Percentiles rank a stretch among this genome's conserved stretches.
Conservation (phyloP, 164 flowering plant species). For the Pachysandra terminalis region DNA sequence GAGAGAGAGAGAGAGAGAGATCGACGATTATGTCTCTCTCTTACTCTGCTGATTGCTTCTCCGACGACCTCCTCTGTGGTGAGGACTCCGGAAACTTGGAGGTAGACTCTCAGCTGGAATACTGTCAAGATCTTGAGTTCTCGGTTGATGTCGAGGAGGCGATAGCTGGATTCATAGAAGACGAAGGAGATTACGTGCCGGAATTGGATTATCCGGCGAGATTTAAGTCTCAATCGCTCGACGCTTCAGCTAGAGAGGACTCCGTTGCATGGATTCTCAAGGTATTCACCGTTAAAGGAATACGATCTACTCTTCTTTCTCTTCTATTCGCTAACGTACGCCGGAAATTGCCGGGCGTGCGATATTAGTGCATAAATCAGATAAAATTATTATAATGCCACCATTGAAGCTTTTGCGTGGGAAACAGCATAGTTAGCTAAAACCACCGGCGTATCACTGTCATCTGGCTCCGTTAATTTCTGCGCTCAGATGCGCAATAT, state of each 20-base stretch:
- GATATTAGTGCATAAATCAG: too few relatives aligned
- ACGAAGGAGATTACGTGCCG: conserved; percentile 60
- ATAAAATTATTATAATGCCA: conserved; percentile 11
- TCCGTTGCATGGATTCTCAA: conserved; percentile 93
- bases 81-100: conserved; percentile 57
- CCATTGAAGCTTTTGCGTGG: conserved; percentile 6
- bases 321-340: conserved; percentile 3
- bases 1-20: too few relatives aligned
- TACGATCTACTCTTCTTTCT: neutral
- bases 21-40: conserved; percentile 40
- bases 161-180: conserved; percentile 53
- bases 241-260: conserved; percentile 57
- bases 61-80: conserved; percentile 73
- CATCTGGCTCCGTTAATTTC: neutral
- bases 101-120: conserved; percentile 40
- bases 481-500: neutral
- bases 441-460: too few relatives aligned
- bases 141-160: conserved; percentile 47
- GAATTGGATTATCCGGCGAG: conserved; percentile 49
- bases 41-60: conserved; percentile 44
- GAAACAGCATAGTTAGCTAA: conserved; percentile 1
- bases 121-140: conserved; percentile 43
- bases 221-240: conserved; percentile 49
- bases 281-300: conserved; percentile 35
- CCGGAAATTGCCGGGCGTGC: neutral